phyloP scores from a whole-genome alignment of 805 yeast species.

The Kuraishia ogatae region DNA sequence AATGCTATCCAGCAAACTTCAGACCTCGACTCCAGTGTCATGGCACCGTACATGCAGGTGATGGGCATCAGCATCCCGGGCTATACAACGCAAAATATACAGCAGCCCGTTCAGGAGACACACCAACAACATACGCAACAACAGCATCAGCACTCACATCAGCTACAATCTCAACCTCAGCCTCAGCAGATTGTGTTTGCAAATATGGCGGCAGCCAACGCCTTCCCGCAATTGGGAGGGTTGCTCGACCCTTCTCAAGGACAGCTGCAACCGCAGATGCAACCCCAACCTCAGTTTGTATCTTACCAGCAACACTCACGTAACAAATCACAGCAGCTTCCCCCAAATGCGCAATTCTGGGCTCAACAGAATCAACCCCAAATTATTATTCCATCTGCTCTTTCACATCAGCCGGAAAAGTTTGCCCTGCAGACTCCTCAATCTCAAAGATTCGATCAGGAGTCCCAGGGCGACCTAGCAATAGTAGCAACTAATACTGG shows the following conservation, averaged over 20 bases:
- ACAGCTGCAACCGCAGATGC: background rate
- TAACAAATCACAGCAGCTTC: background rate
- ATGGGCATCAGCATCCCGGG: background rate
- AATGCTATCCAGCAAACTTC: background rate
- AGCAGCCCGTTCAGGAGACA: conserved; percentile 5
- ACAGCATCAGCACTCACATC: conserved; percentile 1
- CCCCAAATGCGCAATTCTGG: background rate
- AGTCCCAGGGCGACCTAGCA: background rate
- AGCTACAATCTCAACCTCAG: background rate
- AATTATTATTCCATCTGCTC: background rate
- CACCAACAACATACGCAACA: conserved; percentile 7
- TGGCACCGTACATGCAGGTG: background rate
- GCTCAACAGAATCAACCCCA: background rate
- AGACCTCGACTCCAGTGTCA: background rate
- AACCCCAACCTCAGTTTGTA: background rate
- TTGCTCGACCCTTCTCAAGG: background rate
- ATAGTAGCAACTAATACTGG: background rate
- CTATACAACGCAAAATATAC: background rate
- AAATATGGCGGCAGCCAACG: background rate
- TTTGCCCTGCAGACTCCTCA: background rate
- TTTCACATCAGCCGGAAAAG: background rate
- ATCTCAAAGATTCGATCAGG: background rate
- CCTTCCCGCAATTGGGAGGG: background rate
- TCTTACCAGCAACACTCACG: background rate
- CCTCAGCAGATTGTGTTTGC: background rate